Evolutionary conservation across 2,329 filamentous ascomycete genomes (phyloP), one percentile per base, ranked within the genome.

Genomic region (Bipolaris oryzae): DNA sequence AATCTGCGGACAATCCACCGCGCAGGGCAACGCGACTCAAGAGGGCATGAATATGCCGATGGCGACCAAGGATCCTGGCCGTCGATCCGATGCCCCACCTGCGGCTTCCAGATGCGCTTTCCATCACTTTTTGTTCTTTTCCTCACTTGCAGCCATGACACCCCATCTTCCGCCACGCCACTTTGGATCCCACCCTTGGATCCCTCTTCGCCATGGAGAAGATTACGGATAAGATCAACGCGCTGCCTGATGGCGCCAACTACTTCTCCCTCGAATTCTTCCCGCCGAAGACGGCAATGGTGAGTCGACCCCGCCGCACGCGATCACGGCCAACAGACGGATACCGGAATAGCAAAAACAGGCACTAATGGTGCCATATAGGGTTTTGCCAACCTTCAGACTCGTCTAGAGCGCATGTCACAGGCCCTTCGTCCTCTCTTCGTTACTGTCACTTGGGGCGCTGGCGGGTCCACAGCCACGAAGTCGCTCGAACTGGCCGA

Each of bases 221-320:
- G 79, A 93, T 97, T 74, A 96, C 92, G 61, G 90, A 96, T 83
- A 96, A 96, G 83, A 94, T 98, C 74, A 90, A 91, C 79, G 91
- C 92, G 60, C 81, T 99, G 80, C 90, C 91, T 76, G 85, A 89
- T 63, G 87, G 91, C 77, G 85, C 86, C 64, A 87, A 85, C 75
- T 98, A 95, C 82, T 96, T 96, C 79, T 98, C 95, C 45, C 89
- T 98, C 78, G 95, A 99, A 80, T 99, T 99, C 86, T 99, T 99
- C 81, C 95, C 95, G 66, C 95, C 95, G 62, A 99, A 98, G 82
- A 99, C 95, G 44, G 84, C 89, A 60, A 96, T 96, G 88, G 85
- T 86, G 72, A 69, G 78, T 55, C 41, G 78, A 67, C 63, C 64
- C 67, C 57, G 55, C 62, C 57, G 53, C 46, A 55, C 53, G 53